Base-by-base conservation (phyloP, 1,284 basidiomycete genomes). In the Bondarzewia mesenterica region DNA sequence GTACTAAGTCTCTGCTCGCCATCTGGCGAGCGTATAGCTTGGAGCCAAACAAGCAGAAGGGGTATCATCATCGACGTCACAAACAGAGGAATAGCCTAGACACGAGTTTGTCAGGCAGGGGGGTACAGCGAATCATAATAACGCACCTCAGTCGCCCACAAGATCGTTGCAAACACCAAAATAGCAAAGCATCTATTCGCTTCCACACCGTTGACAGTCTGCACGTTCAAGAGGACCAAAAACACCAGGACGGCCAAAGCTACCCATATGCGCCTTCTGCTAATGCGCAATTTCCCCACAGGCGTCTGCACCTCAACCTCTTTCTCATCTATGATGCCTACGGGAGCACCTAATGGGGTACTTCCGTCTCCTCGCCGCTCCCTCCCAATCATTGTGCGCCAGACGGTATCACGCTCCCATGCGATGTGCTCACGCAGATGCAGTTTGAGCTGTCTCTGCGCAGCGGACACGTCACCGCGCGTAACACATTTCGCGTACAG, bases 381-480 rank as follows among this genome's bases (percentile, higher is more conserved):
- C 27, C 85, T 82, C 12, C 86, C 86, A 57, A 99, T 93, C 95
- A 99, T 98, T 65, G 95, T 90, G 23, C 94, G 78, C 95, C 95
- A 99, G 4, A 99, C 89, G 0, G 91, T 95, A 60, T 95, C 91
- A 41, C 92, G 80, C 60, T 95, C 91, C 89, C 91, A 94, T 2
- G 92, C 93, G 52, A 94, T 87, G 60, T 91, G 85, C 71, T 99
- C 95, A 25, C 94, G 82, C 49, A 97, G 82, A 63, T 96, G 85
- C 21, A 91, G 77, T 55, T 85, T 83, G 44, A 99, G 78, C 62
- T 97, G 91, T 54, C 88, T 81, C 44, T 78, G 75, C 0, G 94
- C 94, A 18, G 78, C 66, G 7, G 74, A 70, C 35, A 72, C 63
- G 63, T 99, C 90, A 8, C 85, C 89, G 4, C 71, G 76, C 0